phyloP scores from a whole-genome alignment of 371 early-diverging fungal species.

The Funneliformis caledonium region DNA sequence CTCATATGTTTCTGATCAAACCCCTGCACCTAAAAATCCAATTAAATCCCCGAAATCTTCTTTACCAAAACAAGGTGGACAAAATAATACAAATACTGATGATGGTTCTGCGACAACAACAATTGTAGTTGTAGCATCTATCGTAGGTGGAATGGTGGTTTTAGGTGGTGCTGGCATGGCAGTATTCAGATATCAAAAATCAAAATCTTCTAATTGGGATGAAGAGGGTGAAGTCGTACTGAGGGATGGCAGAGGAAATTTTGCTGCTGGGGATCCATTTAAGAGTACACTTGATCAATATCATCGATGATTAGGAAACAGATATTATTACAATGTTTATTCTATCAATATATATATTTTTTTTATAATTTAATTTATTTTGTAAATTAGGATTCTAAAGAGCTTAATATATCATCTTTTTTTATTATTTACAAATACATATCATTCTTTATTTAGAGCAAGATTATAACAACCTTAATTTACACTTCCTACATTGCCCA shows the following conservation, averaged over 20 bases:
- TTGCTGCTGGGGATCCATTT: background rate
- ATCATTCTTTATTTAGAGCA: background rate
- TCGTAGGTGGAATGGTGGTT: conserved; percentile 6
- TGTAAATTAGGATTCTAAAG: no score
- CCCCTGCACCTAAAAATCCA: background rate
- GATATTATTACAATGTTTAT: no score
- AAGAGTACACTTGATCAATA: conserved; percentile 22
- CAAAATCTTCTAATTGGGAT: background rate
- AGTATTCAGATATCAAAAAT: background rate
- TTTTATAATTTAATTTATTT: no score
- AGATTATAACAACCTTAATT: no score
- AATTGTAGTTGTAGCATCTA: background rate
- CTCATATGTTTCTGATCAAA: background rate
- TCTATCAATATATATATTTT: no score
- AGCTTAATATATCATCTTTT: no score
- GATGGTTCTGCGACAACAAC: background rate
- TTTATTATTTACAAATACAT: no score
- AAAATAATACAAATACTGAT: background rate
- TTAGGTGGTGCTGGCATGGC: background rate
- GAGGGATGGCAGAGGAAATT: no score
- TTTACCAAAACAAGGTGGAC: background rate
- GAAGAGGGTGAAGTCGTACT: conserved; percentile 18
- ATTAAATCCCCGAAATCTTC: background rate
- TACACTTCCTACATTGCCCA: background rate
- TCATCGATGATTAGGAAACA: background rate